Percentiles rank a stretch among this genome's conserved stretches.
Evolutionary conservation across 2,329 filamentous ascomycete genomes (phyloP).

Genomic region (Diplodia seriata): DNA sequence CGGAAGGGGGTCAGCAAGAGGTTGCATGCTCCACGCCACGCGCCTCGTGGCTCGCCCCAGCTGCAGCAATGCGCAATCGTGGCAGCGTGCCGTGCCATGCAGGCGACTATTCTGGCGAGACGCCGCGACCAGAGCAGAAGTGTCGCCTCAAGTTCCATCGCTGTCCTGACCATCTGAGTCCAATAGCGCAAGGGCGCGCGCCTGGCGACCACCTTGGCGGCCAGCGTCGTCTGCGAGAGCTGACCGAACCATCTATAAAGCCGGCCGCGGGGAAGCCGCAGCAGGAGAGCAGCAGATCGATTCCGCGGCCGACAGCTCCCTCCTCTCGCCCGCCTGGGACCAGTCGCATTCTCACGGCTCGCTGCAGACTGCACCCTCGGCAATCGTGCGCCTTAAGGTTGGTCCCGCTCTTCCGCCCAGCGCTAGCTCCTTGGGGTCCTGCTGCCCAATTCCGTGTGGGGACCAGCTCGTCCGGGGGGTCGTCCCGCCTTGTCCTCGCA

Average conservation of each 20-base stretch:
- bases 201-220: slow-evolving; percentile 22
- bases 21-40: slow-evolving; percentile 33
- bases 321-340: slow-evolving; percentile 22
- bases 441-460: too few relatives aligned
- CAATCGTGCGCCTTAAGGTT: slow-evolving; percentile 31
- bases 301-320: slow-evolving; percentile 14
- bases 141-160: slow-evolving; percentile 33
- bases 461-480: background rate
- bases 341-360: slow-evolving; percentile 20
- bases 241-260: slow-evolving; percentile 24
- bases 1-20: slow-evolving; percentile 32
- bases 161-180: slow-evolving; percentile 31
- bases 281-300: background rate
- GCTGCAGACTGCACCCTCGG: slow-evolving; percentile 21
- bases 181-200: slow-evolving; percentile 34
- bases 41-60: slow-evolving; percentile 31
- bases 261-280: background rate
- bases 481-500: background rate
- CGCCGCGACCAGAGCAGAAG: slow-evolving; percentile 31
- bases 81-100: slow-evolving; percentile 32
- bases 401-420: slow-evolving; percentile 32
- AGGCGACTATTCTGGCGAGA: slow-evolving; percentile 31
- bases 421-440: slow-evolving; percentile 12
- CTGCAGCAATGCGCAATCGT: slow-evolving; percentile 33
- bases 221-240: slow-evolving; percentile 19